Evolutionary conservation across 208 protist genomes (phyloP).

Genomic region (Leishmania turanica): DNA sequence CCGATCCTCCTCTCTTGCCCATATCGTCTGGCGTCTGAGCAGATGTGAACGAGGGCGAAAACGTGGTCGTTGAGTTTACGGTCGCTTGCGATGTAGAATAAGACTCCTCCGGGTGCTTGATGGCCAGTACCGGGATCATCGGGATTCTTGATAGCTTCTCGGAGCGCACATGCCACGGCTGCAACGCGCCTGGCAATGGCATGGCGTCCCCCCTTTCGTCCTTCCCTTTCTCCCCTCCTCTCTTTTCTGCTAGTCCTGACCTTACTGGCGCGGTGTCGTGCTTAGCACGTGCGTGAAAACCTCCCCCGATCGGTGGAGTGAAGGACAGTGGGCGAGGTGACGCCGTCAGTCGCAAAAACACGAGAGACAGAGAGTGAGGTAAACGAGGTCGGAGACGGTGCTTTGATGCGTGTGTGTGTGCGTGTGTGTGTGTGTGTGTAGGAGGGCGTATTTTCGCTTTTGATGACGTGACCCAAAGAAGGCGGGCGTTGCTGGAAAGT

Average conservation of each 20-base stretch:
- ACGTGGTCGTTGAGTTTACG: not conserved
- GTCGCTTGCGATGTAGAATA: not conserved
- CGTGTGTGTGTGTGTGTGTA: not conserved
- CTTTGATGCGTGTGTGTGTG: not conserved
- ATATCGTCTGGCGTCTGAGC: not conserved
- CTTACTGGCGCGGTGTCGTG: not conserved
- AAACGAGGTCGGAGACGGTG: not conserved
- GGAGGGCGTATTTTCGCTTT: not conserved
- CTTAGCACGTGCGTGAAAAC: not conserved
- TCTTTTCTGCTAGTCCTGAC: not conserved
- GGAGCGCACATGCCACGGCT: not conserved
- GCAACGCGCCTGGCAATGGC: not conserved
- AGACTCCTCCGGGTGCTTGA: conserved; percentile 5
- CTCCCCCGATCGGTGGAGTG: not conserved
- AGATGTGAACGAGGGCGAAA: not conserved
- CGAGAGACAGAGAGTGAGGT: not conserved
- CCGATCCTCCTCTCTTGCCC: not conserved
- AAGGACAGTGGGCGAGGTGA: not conserved
- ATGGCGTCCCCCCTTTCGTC: not conserved
- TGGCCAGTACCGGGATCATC: conserved; percentile 14
- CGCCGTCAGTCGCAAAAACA: not conserved
- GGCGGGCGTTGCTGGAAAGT: not conserved
- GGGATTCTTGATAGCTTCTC: conserved; percentile 13
- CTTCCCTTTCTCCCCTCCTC: not conserved
- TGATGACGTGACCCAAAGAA: not conserved